Conservation (phyloP, 1,284 basidiomycete genomes). For the Pyrrhoderma lamaoense region DNA sequence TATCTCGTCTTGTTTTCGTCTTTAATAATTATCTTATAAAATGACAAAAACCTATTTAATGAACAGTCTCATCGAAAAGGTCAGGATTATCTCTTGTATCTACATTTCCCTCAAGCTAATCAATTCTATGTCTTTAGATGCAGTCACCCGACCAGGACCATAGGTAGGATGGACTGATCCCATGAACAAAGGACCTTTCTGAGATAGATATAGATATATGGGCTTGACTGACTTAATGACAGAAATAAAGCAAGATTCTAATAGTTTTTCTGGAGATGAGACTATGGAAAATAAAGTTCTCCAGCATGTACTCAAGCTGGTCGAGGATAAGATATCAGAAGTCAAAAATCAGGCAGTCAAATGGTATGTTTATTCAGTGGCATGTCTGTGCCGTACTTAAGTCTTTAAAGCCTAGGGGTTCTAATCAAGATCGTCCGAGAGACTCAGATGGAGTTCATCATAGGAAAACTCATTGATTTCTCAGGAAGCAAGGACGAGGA, state of each 20-base stretch:
- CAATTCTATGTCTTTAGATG: slow-evolving; percentile 45
- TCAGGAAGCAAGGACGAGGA: slow-evolving; percentile 84
- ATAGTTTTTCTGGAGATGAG: slow-evolving; percentile 74
- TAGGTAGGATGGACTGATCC: slow-evolving; percentile 35
- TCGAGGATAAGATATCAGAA: slow-evolving; percentile 93
- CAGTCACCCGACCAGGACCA: slow-evolving; percentile 79
- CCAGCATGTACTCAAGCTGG: slow-evolving; percentile 72
- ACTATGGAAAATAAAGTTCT: slow-evolving; percentile 73
- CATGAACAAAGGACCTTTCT: not conserved
- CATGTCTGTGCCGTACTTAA: slow-evolving; percentile 2
- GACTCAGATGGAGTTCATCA: slow-evolving; percentile 74
- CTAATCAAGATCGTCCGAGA: slow-evolving; percentile 84
- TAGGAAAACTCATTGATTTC: slow-evolving; percentile 82
- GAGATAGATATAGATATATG: slow-evolving; percentile 66
- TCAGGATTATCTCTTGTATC: slow-evolving; percentile 22
- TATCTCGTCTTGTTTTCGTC: not conserved
- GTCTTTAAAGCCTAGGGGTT: slow-evolving; percentile 59
- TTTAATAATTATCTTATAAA: slow-evolving; percentile 4
- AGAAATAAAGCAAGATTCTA: slow-evolving; percentile 71
- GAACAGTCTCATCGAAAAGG: slow-evolving; percentile 76
- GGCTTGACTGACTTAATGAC: slow-evolving; percentile 86
- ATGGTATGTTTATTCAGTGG: slow-evolving; percentile 49
- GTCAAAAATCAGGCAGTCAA: slow-evolving; percentile 98
- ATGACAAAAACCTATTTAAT: slow-evolving; percentile 80
- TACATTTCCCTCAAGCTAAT: not conserved